Evolutionary conservation across 306 rosid species (phyloP), one percentile per base, ranked within the genome.

Genomic region (Ceratonia siliqua): DNA sequence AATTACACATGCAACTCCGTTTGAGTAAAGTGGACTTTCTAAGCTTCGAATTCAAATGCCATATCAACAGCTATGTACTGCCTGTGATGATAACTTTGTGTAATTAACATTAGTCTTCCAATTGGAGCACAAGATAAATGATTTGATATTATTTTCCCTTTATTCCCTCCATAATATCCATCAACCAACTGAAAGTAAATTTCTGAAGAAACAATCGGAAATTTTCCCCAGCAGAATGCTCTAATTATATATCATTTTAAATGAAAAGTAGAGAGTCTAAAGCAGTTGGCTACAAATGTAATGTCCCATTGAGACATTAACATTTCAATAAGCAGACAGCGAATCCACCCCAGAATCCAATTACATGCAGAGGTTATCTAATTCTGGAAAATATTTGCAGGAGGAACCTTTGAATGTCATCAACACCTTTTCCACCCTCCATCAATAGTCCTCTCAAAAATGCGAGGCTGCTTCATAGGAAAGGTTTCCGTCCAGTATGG

Each of bases 401-500:
- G 24, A 46, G 32, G 13, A 72, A 59, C 78, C 28, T 41, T 68
- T 21, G 81, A 77, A 68, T 73, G 69, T 18, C 46, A 72, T 81
- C 81, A 70, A 83, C 81, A 78, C 39, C 85, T 88, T 85, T 41
- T 88, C 98, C 97, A 94, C n/a, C 43, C 75, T 73, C 91, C 94
- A 63, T 83, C 83, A 9, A 64, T 53, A 25, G 65, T 68, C 84
- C 97, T 94, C 76, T 80, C 75, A 22, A 89, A 91, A 54, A 48
- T 21, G 21, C 91, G 90, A 49, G 94, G 83, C 78, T 85, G 91
- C 70, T 66, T 83, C 84, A 0, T 24, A 0, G 89, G 97, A 75
- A 89, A 94, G 56, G 89, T 85, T 64, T 85, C 86, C 13, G 62
- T 88, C 96, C 98, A 91, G 68, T 87, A 76, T 48, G 92, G 91